Percentiles rank a stretch among this genome's conserved stretches.
These are phyloP conservation scores for Puccinia sorghi DNA, from an alignment of 1,284 basidiomycete species.

Conservation along the genomic window DNA sequence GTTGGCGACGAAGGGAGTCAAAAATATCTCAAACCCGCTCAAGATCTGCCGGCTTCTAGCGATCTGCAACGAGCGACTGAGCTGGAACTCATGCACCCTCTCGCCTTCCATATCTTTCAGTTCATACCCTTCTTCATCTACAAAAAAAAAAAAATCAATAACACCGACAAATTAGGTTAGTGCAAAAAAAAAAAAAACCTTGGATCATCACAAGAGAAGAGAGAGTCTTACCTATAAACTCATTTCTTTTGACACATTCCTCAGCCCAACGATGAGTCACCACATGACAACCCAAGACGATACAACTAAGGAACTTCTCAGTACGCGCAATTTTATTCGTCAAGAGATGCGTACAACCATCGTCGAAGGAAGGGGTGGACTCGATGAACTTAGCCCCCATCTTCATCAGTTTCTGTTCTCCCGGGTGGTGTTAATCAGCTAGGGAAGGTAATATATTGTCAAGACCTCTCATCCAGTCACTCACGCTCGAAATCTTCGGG, in stretches of 20 bases:
- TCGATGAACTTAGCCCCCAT: constrained; percentile 30
- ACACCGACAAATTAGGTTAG: too few species aligned
- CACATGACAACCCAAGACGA: constrained; percentile 22
- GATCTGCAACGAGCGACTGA: constrained; percentile 16
- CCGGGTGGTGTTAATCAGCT: too few species aligned
- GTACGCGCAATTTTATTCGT: constrained; percentile 28
- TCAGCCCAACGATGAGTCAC: constrained; percentile 39
- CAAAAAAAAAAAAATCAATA: neutral
- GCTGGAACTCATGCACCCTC: constrained; percentile 15
- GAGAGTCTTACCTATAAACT: constrained; percentile 20
- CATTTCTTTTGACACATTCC: constrained; percentile 8
- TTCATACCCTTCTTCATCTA: constrained; percentile 32
- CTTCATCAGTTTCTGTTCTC: constrained; percentile 26
- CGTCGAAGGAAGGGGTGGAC: neutral
- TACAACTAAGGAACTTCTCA: constrained; percentile 31
- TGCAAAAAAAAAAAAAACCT: too few species aligned
- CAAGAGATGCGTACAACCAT: constrained; percentile 31
- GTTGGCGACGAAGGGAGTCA: constrained; percentile 15
- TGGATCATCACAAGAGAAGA: neutral
- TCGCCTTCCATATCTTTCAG: constrained; percentile 28
- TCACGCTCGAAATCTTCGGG: constrained; percentile 22
- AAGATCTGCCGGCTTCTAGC: constrained; percentile 12
- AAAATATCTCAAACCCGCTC: constrained; percentile 4
- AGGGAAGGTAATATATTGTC: too few species aligned
- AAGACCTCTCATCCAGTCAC: too few species aligned